phyloP scores from a whole-genome alignment of 805 yeast species.

The Tetrapisispora nanseiensis region DNA sequence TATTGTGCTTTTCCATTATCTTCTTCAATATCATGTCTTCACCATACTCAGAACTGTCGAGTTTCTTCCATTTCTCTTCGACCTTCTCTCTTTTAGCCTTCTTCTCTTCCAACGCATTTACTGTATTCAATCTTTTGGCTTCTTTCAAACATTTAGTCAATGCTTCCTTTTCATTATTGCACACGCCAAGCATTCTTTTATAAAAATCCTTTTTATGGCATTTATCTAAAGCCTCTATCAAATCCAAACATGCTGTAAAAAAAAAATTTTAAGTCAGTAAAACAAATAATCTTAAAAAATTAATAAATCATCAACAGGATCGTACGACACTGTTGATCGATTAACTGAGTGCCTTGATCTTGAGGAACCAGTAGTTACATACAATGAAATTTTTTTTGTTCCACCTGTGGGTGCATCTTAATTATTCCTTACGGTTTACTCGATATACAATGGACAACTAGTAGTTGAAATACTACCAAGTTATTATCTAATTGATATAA shows the following conservation, averaged over 20 bases:
- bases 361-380: conserved; percentile 11
- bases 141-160: conserved; percentile 70
- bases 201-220: conserved; percentile 69
- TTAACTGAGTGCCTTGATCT: no score
- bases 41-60: conserved; percentile 73
- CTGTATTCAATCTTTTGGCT: conserved; percentile 57
- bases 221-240: conserved; percentile 80
- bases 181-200: conserved; percentile 66
- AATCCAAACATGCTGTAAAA: conserved; percentile 55
- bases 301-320: no score
- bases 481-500: no score
- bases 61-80: conserved; percentile 47
- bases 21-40: conserved; percentile 61
- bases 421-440: not conserved
- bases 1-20: conserved; percentile 43
- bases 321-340: no score
- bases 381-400: conserved; percentile 40
- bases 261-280: not conserved
- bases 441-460: no score
- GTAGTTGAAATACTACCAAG: no score
- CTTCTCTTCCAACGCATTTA: conserved; percentile 41
- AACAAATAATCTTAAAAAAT: conserved; percentile 10
- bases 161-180: conserved; percentile 77
- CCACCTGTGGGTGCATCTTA: conserved; percentile 45
- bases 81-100: conserved; percentile 46